phyloP scores from a whole-genome alignment of 306 rosid species.

The Comarum palustre region DNA sequence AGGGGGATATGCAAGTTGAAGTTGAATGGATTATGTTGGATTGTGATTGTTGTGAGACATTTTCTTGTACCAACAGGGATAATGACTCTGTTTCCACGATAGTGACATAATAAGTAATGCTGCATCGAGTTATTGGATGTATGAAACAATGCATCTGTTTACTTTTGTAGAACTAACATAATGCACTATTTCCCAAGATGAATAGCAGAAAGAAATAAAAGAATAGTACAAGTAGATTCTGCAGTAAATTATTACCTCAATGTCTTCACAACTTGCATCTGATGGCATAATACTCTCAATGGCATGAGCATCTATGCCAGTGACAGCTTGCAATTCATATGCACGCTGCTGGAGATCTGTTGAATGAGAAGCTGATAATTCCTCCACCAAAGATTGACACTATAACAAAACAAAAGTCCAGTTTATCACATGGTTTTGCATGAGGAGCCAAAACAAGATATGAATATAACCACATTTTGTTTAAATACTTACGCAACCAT shows the following conservation, averaged over 20 bases:
- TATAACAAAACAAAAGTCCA: constrained; percentile 19
- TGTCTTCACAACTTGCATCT: constrained; percentile 80
- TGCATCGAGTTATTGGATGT: background rate
- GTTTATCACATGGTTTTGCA: constrained; percentile 7
- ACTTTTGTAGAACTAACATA: background rate
- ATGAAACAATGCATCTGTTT: background rate
- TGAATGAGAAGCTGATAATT: constrained; percentile 75
- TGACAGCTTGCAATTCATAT: constrained; percentile 74
- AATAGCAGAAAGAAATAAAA: background rate
- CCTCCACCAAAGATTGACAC: constrained; percentile 84
- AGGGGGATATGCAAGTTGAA: background rate
- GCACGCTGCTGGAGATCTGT: constrained; percentile 95
- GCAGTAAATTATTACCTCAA: constrained; percentile 53
- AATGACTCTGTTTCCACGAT: background rate
- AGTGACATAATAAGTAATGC: background rate
- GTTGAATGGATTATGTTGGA: background rate
- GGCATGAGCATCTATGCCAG: constrained; percentile 53
- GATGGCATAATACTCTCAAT: constrained; percentile 53
- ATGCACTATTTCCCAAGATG: background rate
- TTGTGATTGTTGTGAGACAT: too few species aligned
- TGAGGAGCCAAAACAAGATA: constrained; percentile 23
- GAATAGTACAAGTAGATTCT: constrained; percentile 1
- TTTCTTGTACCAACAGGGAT: too few species aligned
- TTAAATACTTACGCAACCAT: background rate
- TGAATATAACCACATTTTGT: background rate